Conservation (phyloP, 345 rosid genomes). For the Syzygium oleosum region DNA sequence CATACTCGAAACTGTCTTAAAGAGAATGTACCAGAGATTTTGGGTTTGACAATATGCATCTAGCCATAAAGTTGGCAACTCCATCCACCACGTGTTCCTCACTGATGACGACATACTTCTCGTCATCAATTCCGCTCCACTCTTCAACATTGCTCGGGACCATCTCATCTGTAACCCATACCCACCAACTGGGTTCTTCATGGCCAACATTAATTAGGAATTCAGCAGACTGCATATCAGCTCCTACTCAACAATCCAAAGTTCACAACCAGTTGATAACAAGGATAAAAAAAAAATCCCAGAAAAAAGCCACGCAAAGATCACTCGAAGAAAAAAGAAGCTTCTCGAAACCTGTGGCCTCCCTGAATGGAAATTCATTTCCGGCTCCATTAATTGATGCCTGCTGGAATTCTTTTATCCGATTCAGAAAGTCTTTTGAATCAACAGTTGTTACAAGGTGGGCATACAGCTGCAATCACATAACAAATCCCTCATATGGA, state of each 20-base stretch:
- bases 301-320: background rate
- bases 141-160: constrained; percentile 67
- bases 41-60: constrained; percentile 75
- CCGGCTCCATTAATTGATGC: constrained; percentile 35
- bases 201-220: constrained; percentile 54
- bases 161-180: constrained; percentile 92
- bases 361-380: constrained; percentile 70
- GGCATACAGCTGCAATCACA: constrained; percentile 39
- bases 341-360: constrained; percentile 55
- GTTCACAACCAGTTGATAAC: background rate
- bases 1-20: background rate
- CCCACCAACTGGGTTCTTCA: constrained; percentile 96
- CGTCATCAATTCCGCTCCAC: constrained; percentile 68
- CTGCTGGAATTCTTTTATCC: constrained; percentile 39
- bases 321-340: background rate
- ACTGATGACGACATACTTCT: constrained; percentile 55
- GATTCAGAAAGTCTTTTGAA: constrained; percentile 58
- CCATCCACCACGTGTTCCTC: constrained; percentile 91
- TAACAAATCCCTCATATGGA: background rate
- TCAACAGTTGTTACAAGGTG: constrained; percentile 58
- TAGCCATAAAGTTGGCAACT: constrained; percentile 90
- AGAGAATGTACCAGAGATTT: constrained; percentile 47
- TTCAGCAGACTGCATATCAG: constrained; percentile 59
- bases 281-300: background rate
- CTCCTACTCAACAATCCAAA: constrained; percentile 23